A percentile compares a stretch with the other conserved stretches of the same genome.
Conservation (phyloP, 2,329 filamentous ascomycete genomes). For the Capronia americana region DNA sequence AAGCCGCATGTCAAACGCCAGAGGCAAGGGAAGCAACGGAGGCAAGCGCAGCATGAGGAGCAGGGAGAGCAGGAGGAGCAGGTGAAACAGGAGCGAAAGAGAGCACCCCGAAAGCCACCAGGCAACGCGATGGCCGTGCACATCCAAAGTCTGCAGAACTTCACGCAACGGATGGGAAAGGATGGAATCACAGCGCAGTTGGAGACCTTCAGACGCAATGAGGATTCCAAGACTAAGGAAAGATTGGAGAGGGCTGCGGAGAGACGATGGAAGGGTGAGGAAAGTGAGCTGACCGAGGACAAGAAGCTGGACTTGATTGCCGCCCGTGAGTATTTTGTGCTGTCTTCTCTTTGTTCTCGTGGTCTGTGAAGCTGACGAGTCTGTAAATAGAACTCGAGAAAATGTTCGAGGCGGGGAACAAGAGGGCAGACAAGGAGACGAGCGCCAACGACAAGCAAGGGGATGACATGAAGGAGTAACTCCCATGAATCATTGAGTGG, state of each 20-base stretch:
- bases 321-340: background rate
- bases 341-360: background rate
- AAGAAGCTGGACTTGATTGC: conserved; percentile 21
- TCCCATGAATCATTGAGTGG: background rate
- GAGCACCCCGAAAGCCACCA: background rate
- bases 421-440: background rate
- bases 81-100: background rate
- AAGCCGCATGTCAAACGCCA: background rate
- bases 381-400: background rate
- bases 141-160: background rate
- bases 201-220: background rate
- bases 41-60: background rate
- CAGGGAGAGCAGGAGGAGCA: background rate
- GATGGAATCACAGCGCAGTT: background rate
- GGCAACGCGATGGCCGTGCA: background rate
- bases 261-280: conserved; percentile 8
- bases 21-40: background rate
- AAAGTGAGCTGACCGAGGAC: conserved; percentile 12
- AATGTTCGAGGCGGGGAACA: background rate
- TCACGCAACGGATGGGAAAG: background rate
- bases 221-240: background rate
- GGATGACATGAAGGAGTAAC: background rate
- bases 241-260: conserved; percentile 7
- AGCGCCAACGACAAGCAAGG: background rate
- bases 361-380: background rate